Evolutionary conservation across 1,284 basidiomycete genomes (phyloP).

Genomic region (Entoloma clypeatum): DNA sequence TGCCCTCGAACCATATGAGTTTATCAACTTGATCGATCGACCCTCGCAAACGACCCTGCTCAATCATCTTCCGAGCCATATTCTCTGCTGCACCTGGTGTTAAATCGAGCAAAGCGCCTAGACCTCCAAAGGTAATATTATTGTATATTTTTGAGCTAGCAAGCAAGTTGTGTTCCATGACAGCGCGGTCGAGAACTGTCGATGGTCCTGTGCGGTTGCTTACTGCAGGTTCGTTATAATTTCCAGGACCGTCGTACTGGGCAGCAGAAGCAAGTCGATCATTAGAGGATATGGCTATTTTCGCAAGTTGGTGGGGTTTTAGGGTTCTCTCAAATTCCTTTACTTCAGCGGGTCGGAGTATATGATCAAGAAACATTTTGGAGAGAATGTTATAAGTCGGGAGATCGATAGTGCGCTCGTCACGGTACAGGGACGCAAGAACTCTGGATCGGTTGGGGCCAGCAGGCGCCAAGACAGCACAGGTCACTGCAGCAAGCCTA

Average conservation of each 20-base stretch:
- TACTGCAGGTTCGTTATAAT: slow-evolving; percentile 45
- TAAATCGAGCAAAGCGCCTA: slow-evolving; percentile 82
- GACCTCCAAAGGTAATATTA: slow-evolving; percentile 88
- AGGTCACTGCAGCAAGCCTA: slow-evolving; percentile 89
- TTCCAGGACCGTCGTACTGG: slow-evolving; percentile 43
- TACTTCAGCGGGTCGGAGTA: slow-evolving; percentile 86
- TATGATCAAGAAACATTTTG: slow-evolving; percentile 97
- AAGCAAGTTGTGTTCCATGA: slow-evolving; percentile 97
- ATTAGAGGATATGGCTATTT: slow-evolving; percentile 77
- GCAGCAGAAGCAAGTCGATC: slow-evolving; percentile 67
- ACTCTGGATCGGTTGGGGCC: slow-evolving; percentile 93
- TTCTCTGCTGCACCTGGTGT: slow-evolving; percentile 87
- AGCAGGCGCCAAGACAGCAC: slow-evolving; percentile 95
- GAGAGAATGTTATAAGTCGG: slow-evolving; percentile 87
- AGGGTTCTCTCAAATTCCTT: slow-evolving; percentile 86
- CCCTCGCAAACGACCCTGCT: slow-evolving; percentile 87
- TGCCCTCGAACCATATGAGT: slow-evolving; percentile 87
- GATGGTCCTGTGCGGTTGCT: slow-evolving; percentile 83
- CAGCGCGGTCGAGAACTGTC: slow-evolving; percentile 95
- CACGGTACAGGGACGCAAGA: slow-evolving; percentile 88
- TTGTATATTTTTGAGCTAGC: slow-evolving; percentile 94
- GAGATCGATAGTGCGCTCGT: slow-evolving; percentile 82
- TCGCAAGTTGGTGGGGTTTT: slow-evolving; percentile 90
- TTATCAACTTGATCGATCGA: slow-evolving; percentile 93
- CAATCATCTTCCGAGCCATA: slow-evolving; percentile 95